Evolutionary conservation across 108 stramenopile genomes (phyloP), one percentile per base, ranked within the genome.

Genomic region (Craspedostauros australis): DNA sequence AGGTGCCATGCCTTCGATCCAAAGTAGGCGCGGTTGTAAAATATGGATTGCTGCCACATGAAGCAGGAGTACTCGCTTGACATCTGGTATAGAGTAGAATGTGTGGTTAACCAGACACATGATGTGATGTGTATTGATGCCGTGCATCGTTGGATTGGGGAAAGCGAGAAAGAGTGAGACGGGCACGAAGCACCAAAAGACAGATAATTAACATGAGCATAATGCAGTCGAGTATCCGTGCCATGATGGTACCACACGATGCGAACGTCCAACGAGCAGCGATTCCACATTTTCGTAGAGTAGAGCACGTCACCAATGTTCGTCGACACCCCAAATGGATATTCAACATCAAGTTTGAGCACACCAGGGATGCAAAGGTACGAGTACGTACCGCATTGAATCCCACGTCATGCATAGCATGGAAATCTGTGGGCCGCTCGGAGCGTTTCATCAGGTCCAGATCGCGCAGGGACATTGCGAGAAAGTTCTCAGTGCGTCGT

Each of bases 11-110:
- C 86, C 63, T 77, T 55, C 0, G 54, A 44, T 14, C 62, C 74
- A 47, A 79, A 65, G 16, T 56, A 42, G 14, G 79, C 77, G 50
- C 77, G 80, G 37, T 57, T 72, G 54, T 88, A 88, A 42, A 88
- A 88, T 4, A 61, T 41, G 4, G 76, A 79, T 20, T 66, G 52
- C 46, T 88, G 79, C 77, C 79, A 88, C 2, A 82, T 54, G 60
- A 78, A 76, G 31, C 79, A 79, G 9, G 46, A 46, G 23, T 68
- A 19, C 3, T 18, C 11, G 4, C 25, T 33, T 26, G 20, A 26
- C 11, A 21, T 20, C 57, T 57, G 46, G 18, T 16, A 47, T 31
- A 47, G 44, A 55, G 15, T 5, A 11, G 26, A 44, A 25, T 32
- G 41, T 18, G 44, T 14, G 15, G 8, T 18, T 16, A 43, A 18